phyloP scores from a whole-genome alignment of 2,329 filamentous ascomycete species.

The Clonostachys rhizophaga region DNA sequence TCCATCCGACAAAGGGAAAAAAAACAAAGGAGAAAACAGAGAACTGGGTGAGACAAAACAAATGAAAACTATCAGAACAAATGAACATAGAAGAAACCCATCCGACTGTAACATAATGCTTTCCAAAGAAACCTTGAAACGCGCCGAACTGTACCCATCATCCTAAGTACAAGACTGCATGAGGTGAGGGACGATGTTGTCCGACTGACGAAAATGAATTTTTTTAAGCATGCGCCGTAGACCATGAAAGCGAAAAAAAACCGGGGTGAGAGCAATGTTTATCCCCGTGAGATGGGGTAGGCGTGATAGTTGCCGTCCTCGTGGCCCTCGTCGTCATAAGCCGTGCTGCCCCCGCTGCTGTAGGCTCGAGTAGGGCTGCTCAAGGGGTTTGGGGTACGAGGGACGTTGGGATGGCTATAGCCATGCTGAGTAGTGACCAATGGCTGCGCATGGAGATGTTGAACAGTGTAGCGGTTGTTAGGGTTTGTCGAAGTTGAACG shows the following conservation, averaged over 20 bases:
- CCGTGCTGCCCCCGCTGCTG: conserved; percentile 8
- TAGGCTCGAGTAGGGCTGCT: conserved; percentile 8
- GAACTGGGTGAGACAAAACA: background rate
- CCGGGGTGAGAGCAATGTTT: background rate
- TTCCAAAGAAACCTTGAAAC: too few species aligned
- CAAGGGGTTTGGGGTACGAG: conserved; percentile 18
- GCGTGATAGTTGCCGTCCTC: conserved; percentile 28
- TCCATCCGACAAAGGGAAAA: too few species aligned
- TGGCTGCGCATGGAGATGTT: background rate
- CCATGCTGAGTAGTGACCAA: background rate
- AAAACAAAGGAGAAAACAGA: too few species aligned
- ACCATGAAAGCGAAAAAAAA: background rate
- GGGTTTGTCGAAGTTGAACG: conserved; percentile 15
- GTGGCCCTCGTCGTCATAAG: conserved; percentile 17
- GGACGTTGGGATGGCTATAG: conserved; percentile 12
- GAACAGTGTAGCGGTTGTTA: conserved; percentile 11
- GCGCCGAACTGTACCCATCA: too few species aligned
- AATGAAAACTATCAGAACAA: background rate
- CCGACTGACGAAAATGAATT: background rate
- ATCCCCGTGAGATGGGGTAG: conserved; percentile 17
- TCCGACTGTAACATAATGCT: too few species aligned
- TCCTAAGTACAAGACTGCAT: too few species aligned
- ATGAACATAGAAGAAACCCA: too few species aligned
- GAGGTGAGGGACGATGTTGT: background rate
- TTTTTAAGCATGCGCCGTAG: background rate